Evolutionary conservation across 2,329 filamentous ascomycete species (phyloP), one percentile per base, ranked within the genome.

Genomic region (Pseudonectria buxi): DNA sequence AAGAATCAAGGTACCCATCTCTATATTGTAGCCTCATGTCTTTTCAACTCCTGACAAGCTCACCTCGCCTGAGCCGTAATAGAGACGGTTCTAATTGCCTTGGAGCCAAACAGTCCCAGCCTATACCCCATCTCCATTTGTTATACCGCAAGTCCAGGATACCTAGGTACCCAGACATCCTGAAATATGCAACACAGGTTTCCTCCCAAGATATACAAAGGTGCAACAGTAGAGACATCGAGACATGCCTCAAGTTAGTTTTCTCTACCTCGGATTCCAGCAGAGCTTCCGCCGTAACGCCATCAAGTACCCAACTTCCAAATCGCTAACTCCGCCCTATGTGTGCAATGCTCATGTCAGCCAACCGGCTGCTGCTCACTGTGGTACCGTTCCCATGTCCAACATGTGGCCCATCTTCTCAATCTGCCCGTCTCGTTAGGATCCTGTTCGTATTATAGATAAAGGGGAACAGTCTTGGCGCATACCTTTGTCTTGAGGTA

Each of bases 401-500:
- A 84, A 56, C 78, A 90, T 80, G 53, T 92, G 85, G 9, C 86
- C 85, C 85, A 92, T 90, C 59, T 88, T 88, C 46, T 86, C 81
- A 45, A 92, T 89, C 83, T 88, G 40, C 7, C 14, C 10, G 4
- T 33, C 11, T 11, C 14, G 45, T 59, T 40, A 60, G 51, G 30
- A 26, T 14, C 2, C 7, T 3, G 14, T 4, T 14, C 14, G n/a
- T 6, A 2, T 14, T 6, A 12, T 7, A 14, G 4, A 11, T 14
- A 7, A 5, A n/a, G 4, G 9, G 4, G 13, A 16, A 10, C 14
- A 14, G 6, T 11, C 13, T 10, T 11, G 11, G n/a, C 36, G 62
- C 76, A 57, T 56, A 90, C 87, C 81, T 98, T 98, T 3, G 92
- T 95, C 59, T 83, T 86, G 44, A 98, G 67, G 67, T 98, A 98